These are phyloP conservation scores for Penicillium sp. DNA, from an alignment of 2,329 filamentous ascomycete species.

Conservation along the genomic window DNA sequence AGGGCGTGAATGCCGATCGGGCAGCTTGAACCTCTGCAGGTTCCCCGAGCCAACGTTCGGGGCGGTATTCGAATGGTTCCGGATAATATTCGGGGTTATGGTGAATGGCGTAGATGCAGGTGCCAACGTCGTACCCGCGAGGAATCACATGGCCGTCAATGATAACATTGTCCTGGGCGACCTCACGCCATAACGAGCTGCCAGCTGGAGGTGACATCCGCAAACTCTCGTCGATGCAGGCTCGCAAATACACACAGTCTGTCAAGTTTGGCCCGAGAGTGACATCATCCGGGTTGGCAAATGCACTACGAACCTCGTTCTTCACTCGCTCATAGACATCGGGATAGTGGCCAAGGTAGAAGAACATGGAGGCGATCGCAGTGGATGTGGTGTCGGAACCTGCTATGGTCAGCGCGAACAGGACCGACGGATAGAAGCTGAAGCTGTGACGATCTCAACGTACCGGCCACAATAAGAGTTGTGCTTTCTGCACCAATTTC, in stretches of 20 bases:
- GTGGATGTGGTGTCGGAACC: conserved; percentile 40
- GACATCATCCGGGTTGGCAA: conserved; percentile 34
- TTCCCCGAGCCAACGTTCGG: conserved; percentile 33
- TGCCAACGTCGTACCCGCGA: conserved; percentile 27
- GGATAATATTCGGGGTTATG: conserved; percentile 29
- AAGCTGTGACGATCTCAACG: too few species aligned
- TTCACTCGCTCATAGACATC: conserved; percentile 24
- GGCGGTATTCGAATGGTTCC: conserved; percentile 24
- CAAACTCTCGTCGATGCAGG: conserved; percentile 38
- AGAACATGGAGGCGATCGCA: conserved; percentile 32
- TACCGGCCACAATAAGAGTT: conserved; percentile 45
- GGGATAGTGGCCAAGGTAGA: conserved; percentile 36
- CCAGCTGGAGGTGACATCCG: conserved; percentile 29
- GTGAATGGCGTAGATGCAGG: conserved; percentile 30
- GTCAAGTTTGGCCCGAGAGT: conserved; percentile 27
- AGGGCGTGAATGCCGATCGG: conserved; percentile 16
- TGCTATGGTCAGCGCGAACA: not conserved
- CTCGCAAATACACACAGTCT: conserved; percentile 36
- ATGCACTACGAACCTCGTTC: conserved; percentile 31
- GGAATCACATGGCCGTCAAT: conserved; percentile 31
- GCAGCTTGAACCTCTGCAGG: conserved; percentile 8
- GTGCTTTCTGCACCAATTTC: conserved; percentile 48
- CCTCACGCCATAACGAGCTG: conserved; percentile 25
- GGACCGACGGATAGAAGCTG: too few species aligned
- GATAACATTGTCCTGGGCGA: conserved; percentile 23